Percentiles rank a stretch among this genome's conserved stretches.
Conservation (phyloP, 176 grass and related monocot species). For the Juncus effusus region DNA sequence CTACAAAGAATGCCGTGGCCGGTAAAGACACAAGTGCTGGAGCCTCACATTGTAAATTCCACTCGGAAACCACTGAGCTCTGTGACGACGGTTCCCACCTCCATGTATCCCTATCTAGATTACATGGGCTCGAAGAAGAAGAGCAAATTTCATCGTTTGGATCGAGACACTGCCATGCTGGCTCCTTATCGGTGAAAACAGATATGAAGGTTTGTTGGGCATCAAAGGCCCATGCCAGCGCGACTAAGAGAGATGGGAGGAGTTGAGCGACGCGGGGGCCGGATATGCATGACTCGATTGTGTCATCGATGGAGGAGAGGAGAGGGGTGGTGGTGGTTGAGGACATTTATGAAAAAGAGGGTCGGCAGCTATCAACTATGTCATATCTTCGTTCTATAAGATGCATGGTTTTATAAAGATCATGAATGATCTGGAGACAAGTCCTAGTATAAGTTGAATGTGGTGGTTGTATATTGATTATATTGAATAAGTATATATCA, state of each 20-base stretch:
- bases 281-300: constrained; percentile 69
- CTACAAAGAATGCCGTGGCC: constrained; percentile 70
- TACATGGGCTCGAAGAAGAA: constrained; percentile 36
- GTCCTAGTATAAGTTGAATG: too few relatives aligned
- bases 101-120: constrained; percentile 45
- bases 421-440: too few relatives aligned
- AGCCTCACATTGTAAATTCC: constrained; percentile 66
- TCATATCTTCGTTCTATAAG: too few relatives aligned
- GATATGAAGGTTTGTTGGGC: constrained; percentile 94
- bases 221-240: constrained; percentile 79
- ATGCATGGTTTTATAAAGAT: too few relatives aligned
- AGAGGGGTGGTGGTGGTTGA: constrained; percentile 33
- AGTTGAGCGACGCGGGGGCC: constrained; percentile 37
- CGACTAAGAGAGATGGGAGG: constrained; percentile 48
- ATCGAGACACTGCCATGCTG: constrained; percentile 60
- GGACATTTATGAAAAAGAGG: constrained; percentile 21
- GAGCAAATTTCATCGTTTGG: constrained; percentile 32
- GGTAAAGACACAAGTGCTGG: constrained; percentile 63
- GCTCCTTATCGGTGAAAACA: constrained; percentile 83
- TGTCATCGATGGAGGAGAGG: constrained; percentile 50
- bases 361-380: too few relatives aligned
- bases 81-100: constrained; percentile 48
- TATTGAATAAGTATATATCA: too few relatives aligned
- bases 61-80: constrained; percentile 62
- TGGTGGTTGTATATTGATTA: too few relatives aligned